Percentiles rank a stretch among this genome's conserved stretches.
Evolutionary conservation across 2,329 filamentous ascomycete species (phyloP).

Genomic region (Colletotrichum liriopes): DNA sequence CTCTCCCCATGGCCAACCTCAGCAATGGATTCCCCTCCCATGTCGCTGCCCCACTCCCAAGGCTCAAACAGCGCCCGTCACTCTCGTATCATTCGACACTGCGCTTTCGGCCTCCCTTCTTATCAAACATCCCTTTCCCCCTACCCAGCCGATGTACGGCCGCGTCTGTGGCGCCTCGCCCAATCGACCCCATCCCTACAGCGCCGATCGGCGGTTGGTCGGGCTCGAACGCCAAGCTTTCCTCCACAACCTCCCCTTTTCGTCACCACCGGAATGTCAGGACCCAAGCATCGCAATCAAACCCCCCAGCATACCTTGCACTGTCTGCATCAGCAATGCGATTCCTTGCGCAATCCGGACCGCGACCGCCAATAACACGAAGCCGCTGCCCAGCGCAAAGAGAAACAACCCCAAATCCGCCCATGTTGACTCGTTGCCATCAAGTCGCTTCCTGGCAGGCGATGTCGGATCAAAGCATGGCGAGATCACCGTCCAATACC

Average conservation of each 20-base stretch:
- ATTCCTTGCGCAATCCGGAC: constrained; percentile 29
- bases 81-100: constrained; percentile 34
- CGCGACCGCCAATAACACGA: constrained; percentile 26
- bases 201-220: constrained; percentile 35
- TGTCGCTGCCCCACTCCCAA: constrained; percentile 26
- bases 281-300: constrained; percentile 37
- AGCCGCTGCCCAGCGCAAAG: constrained; percentile 23
- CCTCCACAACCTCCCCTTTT: constrained; percentile 27
- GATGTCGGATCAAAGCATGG: constrained; percentile 41
- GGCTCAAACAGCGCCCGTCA: constrained; percentile 27
- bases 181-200: constrained; percentile 22
- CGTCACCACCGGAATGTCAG: constrained; percentile 30
- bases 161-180: neutral
- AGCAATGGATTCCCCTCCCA: neutral
- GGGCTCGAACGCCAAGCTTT: constrained; percentile 31
- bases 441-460: constrained; percentile 31
- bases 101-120: constrained; percentile 36
- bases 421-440: constrained; percentile 33
- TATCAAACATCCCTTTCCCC: constrained; percentile 35
- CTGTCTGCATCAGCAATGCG: constrained; percentile 22
- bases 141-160: constrained; percentile 41
- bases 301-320: constrained; percentile 22
- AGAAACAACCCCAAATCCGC: constrained; percentile 20
- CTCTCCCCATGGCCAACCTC: constrained; percentile 2
- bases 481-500: constrained; percentile 30